phyloP scores from a whole-genome alignment of 768 basidiomycete genomes.

The Leccinum boreale region DNA sequence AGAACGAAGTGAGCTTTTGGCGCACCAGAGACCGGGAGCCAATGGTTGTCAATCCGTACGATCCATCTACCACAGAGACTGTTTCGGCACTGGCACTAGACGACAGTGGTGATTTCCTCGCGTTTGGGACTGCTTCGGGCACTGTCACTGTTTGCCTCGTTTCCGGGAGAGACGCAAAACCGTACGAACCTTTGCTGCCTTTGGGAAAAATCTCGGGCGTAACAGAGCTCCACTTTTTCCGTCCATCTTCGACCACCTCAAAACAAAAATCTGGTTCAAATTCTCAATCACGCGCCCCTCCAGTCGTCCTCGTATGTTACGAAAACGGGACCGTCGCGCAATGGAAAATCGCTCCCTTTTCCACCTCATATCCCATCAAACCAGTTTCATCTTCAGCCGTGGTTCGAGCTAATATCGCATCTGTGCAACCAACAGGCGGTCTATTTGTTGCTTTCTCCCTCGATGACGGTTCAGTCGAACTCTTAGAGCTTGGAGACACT shows the following conservation, averaged over 20 bases:
- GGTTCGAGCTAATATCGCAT: constrained; percentile 47
- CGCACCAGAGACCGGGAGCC: constrained; percentile 41
- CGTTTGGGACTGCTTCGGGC: constrained; percentile 70
- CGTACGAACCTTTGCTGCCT: constrained; percentile 41
- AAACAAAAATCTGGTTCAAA: constrained; percentile 19
- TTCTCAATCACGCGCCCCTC: constrained; percentile 8
- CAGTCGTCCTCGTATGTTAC: constrained; percentile 48
- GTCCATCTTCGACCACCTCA: constrained; percentile 1
- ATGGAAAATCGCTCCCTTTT: constrained; percentile 38
- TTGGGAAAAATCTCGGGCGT: constrained; percentile 47
- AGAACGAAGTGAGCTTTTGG: constrained; percentile 78
- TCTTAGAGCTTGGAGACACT: constrained; percentile 50
- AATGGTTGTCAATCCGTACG: constrained; percentile 44
- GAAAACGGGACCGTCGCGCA: constrained; percentile 56
- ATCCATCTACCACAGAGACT: constrained; percentile 43
- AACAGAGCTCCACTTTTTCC: constrained; percentile 49
- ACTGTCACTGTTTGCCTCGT: constrained; percentile 63
- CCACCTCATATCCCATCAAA: constrained; percentile 35
- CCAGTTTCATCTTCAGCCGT: constrained; percentile 44
- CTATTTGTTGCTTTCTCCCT: constrained; percentile 57
- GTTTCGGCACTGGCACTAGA: constrained; percentile 65
- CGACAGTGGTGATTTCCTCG: constrained; percentile 56
- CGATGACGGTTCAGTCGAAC: constrained; percentile 64
- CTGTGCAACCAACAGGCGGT: constrained; percentile 44
- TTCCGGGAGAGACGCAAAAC: constrained; percentile 34